These are phyloP conservation scores for Scenedesmus sp. DNA, from an alignment of 163 green algal species.

Conservation along the genomic window DNA sequence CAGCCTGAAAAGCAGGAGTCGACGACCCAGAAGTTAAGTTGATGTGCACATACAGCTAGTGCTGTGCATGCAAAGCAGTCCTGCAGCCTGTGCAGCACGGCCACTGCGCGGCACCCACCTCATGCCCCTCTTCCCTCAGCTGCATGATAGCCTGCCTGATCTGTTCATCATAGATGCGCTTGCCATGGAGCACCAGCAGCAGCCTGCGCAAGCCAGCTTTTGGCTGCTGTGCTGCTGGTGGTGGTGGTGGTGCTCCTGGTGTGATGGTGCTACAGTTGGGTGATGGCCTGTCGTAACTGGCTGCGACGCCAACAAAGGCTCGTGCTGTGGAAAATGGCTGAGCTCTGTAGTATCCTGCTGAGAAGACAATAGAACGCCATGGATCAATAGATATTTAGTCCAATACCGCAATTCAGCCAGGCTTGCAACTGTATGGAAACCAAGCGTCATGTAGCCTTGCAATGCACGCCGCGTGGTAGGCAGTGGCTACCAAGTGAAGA, in stretches of 20 bases:
- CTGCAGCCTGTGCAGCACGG: neutral
- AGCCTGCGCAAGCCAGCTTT: conserved; percentile 4
- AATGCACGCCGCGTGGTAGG: no score
- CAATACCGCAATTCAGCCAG: neutral
- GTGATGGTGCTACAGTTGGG: no score
- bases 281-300: neutral
- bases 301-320: neutral
- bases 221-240: neutral
- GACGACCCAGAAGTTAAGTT: no score
- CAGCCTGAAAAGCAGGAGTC: neutral
- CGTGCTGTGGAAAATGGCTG: neutral
- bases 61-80: no score
- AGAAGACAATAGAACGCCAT: neutral
- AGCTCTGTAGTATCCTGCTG: neutral
- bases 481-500: no score
- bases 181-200: conserved; percentile 55
- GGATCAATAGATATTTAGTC: no score
- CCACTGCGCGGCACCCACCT: conserved; percentile 7
- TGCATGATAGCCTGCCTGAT: conserved; percentile 43
- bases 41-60: no score
- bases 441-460: neutral
- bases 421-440: neutral
- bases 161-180: conserved; percentile 48
- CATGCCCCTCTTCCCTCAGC: conserved; percentile 48
- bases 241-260: neutral